phyloP scores from a whole-genome alignment of 768 basidiomycete species.

The Boletellus ananiceps region DNA sequence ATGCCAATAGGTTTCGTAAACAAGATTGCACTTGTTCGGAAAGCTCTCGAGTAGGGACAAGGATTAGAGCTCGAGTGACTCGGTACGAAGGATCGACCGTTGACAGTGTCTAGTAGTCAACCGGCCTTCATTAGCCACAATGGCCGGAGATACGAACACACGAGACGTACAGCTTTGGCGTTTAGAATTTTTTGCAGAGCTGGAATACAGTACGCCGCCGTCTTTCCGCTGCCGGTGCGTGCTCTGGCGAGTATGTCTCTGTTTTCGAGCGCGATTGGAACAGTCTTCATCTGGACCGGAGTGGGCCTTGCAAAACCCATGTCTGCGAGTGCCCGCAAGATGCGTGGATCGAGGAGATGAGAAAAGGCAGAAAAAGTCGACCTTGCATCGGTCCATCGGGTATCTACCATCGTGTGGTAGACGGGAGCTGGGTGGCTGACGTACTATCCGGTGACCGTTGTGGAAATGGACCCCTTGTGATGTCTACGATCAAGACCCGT shows the following conservation, averaged over 20 bases:
- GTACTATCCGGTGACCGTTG: too few species aligned
- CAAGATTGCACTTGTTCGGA: conserved; percentile 83
- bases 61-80: conserved; percentile 68
- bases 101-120: conserved; percentile 30
- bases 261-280: conserved; percentile 87
- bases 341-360: conserved; percentile 74
- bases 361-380: conserved; percentile 59
- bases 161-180: conserved; percentile 64
- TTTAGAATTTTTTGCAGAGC: conserved; percentile 82
- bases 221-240: conserved; percentile 95
- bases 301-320: conserved; percentile 89
- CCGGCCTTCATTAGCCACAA: neutral
- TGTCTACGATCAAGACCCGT: conserved; percentile 13
- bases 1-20: conserved; percentile 58
- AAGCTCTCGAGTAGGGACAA: conserved; percentile 90
- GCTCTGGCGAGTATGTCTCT: conserved; percentile 91
- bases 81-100: conserved; percentile 40
- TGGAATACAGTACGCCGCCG: conserved; percentile 92
- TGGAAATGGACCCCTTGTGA: too few species aligned
- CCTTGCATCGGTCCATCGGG: conserved; percentile 44
- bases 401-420: conserved; percentile 35
- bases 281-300: conserved; percentile 85
- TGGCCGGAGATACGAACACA: neutral
- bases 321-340: conserved; percentile 87
- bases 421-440: too few species aligned